Base-by-base conservation (phyloP, 768 basidiomycete genomes). In the Amanita rubescens region DNA sequence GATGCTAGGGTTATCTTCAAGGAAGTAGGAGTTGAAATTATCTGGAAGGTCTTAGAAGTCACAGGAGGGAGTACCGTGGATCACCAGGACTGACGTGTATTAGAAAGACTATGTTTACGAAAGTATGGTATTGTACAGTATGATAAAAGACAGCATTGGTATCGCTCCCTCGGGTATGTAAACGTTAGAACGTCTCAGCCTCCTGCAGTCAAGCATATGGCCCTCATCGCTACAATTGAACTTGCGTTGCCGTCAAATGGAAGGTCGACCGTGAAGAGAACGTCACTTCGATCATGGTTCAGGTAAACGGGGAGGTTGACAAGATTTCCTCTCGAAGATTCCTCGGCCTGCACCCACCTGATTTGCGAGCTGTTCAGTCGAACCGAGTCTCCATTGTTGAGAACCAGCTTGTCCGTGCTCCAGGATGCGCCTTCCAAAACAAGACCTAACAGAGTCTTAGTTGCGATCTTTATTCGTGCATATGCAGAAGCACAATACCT, bases 271-370 rank as follows among this genome's bases (percentile, higher is more conserved):
- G 89, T 92, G 72, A 96, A 94, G 62, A 98, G 71, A 32, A 95
- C 89, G 62, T 93, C 90, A 64, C 83, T 87, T 48, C 94, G 80
- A 70, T 92, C 88, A 58, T 78, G 75, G 69, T 97, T 96, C 65
- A 97, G 79, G 68, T 96, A 98, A 41, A 96, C 90, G 0, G 94
- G 95, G 19, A 98, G 72, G 58, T 85, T 88, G 62, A 94, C 88
- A 52, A 80, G 60, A 49, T 69, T 71, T 32, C 64, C 63, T 33
- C 63, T 63, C 15, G 70, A 50, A 5, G 66, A 60, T 33, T 75
- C 76, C 35, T 76, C 71, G 7, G 69, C 65, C 63, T 91, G 87
- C 2, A 87, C 80, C 94, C 94, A 97, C 48, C 85, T 80, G 41
- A 97, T 74, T 65, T 93, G 91, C 8, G 90, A 94, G 20, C 91